These are phyloP conservation scores for Coemansia guatemalensis DNA, from an alignment of 192 early-diverging fungal genomes.

Conservation along the genomic window DNA sequence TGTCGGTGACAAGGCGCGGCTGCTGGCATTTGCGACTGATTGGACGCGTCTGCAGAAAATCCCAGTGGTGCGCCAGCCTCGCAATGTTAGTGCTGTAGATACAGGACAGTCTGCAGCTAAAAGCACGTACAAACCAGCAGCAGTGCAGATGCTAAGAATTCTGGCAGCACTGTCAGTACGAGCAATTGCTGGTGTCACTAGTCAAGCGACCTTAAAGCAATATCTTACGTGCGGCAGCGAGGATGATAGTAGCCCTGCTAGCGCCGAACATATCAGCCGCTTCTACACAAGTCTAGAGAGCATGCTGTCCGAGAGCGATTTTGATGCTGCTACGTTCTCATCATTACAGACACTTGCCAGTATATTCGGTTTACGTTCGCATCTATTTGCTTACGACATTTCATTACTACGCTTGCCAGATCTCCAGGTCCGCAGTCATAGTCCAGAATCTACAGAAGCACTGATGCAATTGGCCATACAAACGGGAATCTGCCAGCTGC, in stretches of 20 bases:
- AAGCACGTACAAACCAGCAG: slow-evolving; percentile 13
- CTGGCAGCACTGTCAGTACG: slow-evolving; percentile 16
- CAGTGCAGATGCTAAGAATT: slow-evolving; percentile 7
- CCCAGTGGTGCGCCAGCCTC: slow-evolving; percentile 8
- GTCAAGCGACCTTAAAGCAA: slow-evolving; percentile 4
- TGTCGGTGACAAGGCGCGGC: slow-evolving; percentile 18
- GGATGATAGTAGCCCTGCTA: not conserved
- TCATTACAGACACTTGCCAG: slow-evolving; percentile 25
- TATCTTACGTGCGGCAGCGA: slow-evolving; percentile 13
- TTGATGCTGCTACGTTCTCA: slow-evolving; percentile 2
- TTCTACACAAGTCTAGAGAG: not conserved
- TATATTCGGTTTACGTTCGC: slow-evolving; percentile 26
- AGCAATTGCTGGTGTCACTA: slow-evolving; percentile 2
- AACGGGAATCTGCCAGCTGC: slow-evolving; percentile 14
- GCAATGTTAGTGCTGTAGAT: not conserved
- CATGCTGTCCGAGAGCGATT: not conserved
- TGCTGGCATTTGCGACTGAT: slow-evolving; percentile 31
- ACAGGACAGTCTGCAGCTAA: not conserved
- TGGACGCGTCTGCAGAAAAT: slow-evolving; percentile 42
- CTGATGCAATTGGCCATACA: slow-evolving; percentile 30
- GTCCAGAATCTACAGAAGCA: slow-evolving; percentile 34
- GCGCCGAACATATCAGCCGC: not conserved
- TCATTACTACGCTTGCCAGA: slow-evolving; percentile 21
- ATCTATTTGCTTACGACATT: slow-evolving; percentile 11
- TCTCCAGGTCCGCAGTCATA: slow-evolving; percentile 28